Conservation (phyloP, 192 early-diverging fungal genomes). For the Thamnidium elegans region DNA sequence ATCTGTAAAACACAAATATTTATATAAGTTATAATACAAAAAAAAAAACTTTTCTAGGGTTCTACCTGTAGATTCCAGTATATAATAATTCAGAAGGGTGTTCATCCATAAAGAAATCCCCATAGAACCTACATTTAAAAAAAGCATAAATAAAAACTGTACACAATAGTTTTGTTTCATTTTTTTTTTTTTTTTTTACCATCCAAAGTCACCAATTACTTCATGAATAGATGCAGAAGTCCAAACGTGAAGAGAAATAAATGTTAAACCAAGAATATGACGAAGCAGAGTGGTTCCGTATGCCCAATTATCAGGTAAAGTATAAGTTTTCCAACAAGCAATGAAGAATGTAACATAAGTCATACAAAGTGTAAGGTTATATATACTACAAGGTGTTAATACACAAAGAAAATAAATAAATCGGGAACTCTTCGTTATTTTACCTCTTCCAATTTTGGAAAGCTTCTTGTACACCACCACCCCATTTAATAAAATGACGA, state of each 20-base stretch:
- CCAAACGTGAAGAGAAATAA: constrained; percentile 90
- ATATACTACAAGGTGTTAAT: constrained; percentile 56
- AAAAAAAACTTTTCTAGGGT: neutral
- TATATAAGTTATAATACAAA: neutral
- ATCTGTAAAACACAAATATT: constrained; percentile 37
- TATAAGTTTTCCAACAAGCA: constrained; percentile 79
- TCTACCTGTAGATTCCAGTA: constrained; percentile 83
- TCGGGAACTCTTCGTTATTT: constrained; percentile 4
- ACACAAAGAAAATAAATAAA: constrained; percentile 9
- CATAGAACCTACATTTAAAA: constrained; percentile 75
- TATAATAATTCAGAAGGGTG: constrained; percentile 72
- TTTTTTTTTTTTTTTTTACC: constrained; percentile 57
- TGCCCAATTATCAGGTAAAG: constrained; percentile 65
- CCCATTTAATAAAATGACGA: constrained; percentile 90
- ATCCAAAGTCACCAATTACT: constrained; percentile 92
- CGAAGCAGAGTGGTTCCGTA: constrained; percentile 72
- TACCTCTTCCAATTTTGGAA: constrained; percentile 94
- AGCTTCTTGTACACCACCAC: constrained; percentile 82
- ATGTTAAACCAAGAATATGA: constrained; percentile 76
- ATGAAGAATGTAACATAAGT: constrained; percentile 86
- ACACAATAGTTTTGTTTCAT: no score
- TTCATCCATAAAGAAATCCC: constrained; percentile 92
- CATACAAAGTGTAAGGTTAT: constrained; percentile 89
- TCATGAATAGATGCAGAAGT: constrained; percentile 90
- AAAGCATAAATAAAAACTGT: constrained; percentile 33